phyloP scores from a whole-genome alignment of 1,284 basidiomycete genomes.

The Mycena citricolor region DNA sequence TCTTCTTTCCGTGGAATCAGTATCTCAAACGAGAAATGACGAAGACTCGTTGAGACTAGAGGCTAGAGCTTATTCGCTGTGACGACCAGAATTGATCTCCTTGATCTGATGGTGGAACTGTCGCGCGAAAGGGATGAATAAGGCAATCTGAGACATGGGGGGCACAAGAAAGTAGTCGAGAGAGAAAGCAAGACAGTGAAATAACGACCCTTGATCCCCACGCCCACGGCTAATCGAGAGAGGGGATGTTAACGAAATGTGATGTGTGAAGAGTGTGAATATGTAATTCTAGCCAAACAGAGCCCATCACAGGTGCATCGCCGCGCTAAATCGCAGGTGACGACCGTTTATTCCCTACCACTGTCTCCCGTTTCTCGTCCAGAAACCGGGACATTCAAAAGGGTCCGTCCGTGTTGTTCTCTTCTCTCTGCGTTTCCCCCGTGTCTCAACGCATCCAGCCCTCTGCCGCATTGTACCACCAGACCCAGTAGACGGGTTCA shows the following conservation, averaged over 20 bases:
- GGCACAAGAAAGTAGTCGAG: too few species aligned
- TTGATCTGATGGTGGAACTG: too few species aligned
- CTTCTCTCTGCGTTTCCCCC: conserved; percentile 23
- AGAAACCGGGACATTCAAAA: conserved; percentile 47
- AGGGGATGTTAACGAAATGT: neutral
- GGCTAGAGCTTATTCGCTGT: too few species aligned
- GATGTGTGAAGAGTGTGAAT: conserved; percentile 12
- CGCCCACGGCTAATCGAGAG: conserved; percentile 5
- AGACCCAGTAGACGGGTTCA: conserved; percentile 77
- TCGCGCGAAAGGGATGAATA: too few species aligned
- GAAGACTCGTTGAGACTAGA: too few species aligned
- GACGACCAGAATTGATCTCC: too few species aligned
- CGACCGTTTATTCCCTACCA: conserved; percentile 20
- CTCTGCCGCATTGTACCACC: conserved; percentile 69
- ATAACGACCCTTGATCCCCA: too few species aligned
- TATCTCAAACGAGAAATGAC: too few species aligned
- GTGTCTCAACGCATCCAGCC: conserved; percentile 27
- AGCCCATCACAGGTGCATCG: conserved; percentile 8
- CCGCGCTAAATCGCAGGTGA: conserved; percentile 9
- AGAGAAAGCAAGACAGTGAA: too few species aligned
- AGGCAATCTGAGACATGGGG: too few species aligned
- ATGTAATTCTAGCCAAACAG: conserved; percentile 4
- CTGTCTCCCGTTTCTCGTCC: conserved; percentile 40
- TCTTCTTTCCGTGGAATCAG: too few species aligned
- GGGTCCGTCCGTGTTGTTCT: conserved; percentile 39